Evolutionary conservation across 148 eudicot species (phyloP), one percentile per base, ranked within the genome.

Genomic region (Camellia japonica): DNA sequence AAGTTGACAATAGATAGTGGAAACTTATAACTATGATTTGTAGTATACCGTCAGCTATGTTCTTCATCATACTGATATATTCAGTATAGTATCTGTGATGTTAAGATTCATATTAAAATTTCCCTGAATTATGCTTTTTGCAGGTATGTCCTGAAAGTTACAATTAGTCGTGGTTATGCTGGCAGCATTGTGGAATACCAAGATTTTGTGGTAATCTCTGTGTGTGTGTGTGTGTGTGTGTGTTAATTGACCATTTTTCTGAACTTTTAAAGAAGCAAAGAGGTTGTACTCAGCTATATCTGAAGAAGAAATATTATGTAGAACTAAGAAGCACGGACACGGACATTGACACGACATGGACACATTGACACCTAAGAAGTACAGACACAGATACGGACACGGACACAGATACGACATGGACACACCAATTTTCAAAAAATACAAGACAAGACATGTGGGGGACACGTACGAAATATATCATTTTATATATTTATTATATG

Each of bases 101-200:
- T 30, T 70, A 47, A 44, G 44, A 52, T 51, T 70, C 1, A 0
- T 58, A 68, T 65, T 64, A 6, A 60, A 47, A 4, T 79, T 72
- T 43, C 23, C 68, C 44, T 56, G 15, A 67, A 63, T 73, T 70
- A 59, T 80, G 78, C 66, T 68, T 65, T 80, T 68, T 84, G 47
- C 90, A 96, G 99, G 91, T 96, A 96, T 87, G 93, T 96, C 74
- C 91, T 96, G 58, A 96, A 93, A 85, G 97, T 96, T 79, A 93
- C 99, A 41, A 90, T 96, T 81, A 91, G 86, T 79, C 98, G 98
- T 52, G 96, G 97, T 68, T 96, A 96, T 86, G 97, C 90, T 83
- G 98, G 98, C 77, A 96, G 96, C 87, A 91, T 96, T 47, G 79
- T 88, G 78, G 91, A 96, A 74, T 74, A 59, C 67, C 78, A 74